Evolutionary conservation across 2,329 filamentous ascomycete species (phyloP).

Genomic region (Fusarium pseudocircinatum): DNA sequence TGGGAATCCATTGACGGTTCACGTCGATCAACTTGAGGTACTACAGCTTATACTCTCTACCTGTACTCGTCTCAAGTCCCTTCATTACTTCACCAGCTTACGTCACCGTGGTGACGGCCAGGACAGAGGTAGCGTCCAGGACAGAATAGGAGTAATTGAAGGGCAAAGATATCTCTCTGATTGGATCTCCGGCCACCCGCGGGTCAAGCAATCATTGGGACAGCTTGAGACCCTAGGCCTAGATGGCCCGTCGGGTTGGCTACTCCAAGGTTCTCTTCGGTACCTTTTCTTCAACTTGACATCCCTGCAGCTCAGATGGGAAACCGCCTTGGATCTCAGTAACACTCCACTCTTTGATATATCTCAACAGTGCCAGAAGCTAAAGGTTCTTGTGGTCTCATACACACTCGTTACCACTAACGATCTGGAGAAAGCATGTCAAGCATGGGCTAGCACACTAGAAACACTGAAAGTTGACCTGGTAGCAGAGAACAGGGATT

Average conservation of each 20-base stretch:
- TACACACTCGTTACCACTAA: not conserved
- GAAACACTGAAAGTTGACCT: not conserved
- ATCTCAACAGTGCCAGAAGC: not conserved
- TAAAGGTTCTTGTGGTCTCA: not conserved
- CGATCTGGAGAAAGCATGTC: not conserved
- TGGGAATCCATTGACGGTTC: not conserved
- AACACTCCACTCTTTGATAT: not conserved
- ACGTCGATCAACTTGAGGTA: not conserved
- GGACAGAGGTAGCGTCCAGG: too few relatives aligned
- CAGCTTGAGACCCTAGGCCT: not conserved
- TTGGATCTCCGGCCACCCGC: not conserved
- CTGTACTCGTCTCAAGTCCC: not conserved
- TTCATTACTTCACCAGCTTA: not conserved
- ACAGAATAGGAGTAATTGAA: not conserved
- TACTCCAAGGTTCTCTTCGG: not conserved
- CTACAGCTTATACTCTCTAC: not conserved
- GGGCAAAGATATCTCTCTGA: not conserved
- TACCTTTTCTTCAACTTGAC: not conserved
- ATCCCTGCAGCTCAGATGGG: not conserved
- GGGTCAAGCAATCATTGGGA: not conserved
- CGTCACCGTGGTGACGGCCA: fast-evolving
- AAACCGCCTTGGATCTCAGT: not conserved
- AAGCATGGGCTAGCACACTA: not conserved
- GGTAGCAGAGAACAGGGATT: not conserved
- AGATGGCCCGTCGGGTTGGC: not conserved